Conservation (phyloP, 495 filamentous ascomycete species). For the Neurospora tetraspora region DNA sequence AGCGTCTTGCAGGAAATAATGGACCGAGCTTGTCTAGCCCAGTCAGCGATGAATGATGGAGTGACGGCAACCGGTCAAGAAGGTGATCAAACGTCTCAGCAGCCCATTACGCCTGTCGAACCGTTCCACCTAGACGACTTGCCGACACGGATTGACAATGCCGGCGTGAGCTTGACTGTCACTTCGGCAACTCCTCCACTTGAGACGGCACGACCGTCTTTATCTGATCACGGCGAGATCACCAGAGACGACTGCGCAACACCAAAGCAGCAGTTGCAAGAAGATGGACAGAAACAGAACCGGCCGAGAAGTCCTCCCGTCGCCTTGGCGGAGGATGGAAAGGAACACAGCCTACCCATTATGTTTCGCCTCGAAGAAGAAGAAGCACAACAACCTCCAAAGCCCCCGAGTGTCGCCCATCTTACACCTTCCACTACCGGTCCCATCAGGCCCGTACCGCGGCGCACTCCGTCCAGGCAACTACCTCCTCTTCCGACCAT, state of each 20-base stretch:
- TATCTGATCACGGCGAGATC: slow-evolving; percentile 2
- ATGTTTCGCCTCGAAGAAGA: slow-evolving; percentile 12
- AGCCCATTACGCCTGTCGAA: slow-evolving; percentile 23
- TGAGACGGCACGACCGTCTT: slow-evolving; percentile 7
- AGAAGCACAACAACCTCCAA: not conserved
- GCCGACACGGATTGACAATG: slow-evolving; percentile 8
- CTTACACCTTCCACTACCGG: slow-evolving; percentile 8
- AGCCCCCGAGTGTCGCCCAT: not conserved
- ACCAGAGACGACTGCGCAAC: slow-evolving; percentile 6
- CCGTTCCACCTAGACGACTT: slow-evolving; percentile 29
- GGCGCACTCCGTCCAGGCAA: slow-evolving; percentile 14
- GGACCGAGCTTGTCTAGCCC: slow-evolving; percentile 19
- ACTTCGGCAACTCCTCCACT: not conserved
- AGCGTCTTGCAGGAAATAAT: slow-evolving; percentile 32
- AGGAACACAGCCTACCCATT: slow-evolving; percentile 10
- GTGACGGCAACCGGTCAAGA: not conserved
- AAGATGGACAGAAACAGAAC: not conserved
- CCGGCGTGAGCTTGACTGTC: not conserved
- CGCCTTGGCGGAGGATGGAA: slow-evolving; percentile 1
- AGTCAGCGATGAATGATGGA: slow-evolving; percentile 8
- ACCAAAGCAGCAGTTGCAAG: slow-evolving; percentile 4
- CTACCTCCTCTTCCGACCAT: slow-evolving; percentile 32
- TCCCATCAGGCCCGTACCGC: slow-evolving; percentile 8
- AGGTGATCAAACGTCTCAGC: not conserved
- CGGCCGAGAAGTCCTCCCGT: not conserved